A percentile compares a stretch with the other conserved stretches of the same genome.
Evolutionary conservation across 202 grass and related monocot species (phyloP).

Genomic region (Dendrocalamus latiflorus): DNA sequence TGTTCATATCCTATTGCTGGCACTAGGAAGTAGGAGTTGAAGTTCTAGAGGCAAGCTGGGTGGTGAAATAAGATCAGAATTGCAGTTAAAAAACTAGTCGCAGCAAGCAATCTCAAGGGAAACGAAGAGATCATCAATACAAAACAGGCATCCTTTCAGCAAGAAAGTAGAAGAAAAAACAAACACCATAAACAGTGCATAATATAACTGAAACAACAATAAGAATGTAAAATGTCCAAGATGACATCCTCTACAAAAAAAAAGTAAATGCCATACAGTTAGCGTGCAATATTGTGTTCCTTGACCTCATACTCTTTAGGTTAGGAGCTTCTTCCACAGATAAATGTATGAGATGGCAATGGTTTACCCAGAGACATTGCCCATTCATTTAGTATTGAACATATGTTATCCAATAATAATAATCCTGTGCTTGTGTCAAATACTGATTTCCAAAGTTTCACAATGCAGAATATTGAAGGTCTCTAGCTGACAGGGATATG

Average conservation of each 20-base stretch:
- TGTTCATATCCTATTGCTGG: constrained; percentile 2
- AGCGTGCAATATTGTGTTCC: neutral
- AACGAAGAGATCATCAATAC: neutral
- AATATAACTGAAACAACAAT: neutral
- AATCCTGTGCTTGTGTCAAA: neutral
- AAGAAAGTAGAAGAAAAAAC: neutral
- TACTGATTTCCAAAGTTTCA: neutral
- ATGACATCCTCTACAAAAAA: neutral
- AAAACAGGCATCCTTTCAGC: constrained; percentile 4
- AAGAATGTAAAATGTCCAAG: neutral
- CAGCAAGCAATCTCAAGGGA: neutral
- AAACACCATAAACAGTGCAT: neutral
- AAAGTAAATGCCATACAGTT: neutral
- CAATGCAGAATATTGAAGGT: neutral
- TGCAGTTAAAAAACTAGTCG: neutral
- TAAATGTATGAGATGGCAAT: neutral
- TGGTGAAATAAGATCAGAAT: neutral
- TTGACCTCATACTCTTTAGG: neutral
- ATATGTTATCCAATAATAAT: neutral
- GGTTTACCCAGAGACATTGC: neutral
- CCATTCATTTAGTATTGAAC: neutral
- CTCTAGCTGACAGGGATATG: neutral
- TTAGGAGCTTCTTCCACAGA: neutral
- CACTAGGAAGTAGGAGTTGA: constrained; percentile 4
- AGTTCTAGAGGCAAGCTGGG: neutral